phyloP scores from a whole-genome alignment of 352 stramenopile genomes.

The Phytophthora hybrid region DNA sequence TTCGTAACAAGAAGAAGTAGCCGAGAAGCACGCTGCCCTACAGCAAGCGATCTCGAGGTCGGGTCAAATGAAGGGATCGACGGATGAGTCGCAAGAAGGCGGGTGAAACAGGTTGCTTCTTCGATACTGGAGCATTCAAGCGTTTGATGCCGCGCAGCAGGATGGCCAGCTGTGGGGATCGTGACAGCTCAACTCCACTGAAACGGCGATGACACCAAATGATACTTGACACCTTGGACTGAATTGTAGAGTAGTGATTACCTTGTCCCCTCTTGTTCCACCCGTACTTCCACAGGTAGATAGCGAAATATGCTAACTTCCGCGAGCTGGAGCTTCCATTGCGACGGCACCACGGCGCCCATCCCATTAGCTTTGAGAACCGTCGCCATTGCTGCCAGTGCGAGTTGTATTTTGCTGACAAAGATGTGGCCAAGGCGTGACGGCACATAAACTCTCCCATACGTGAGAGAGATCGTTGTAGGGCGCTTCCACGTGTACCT shows the following conservation, averaged over 20 bases:
- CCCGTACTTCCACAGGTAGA: constrained; percentile 32
- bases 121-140: constrained; percentile 2
- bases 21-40: constrained; percentile 28
- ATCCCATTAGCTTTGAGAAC: constrained; percentile 28
- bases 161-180: constrained; percentile 2
- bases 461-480: constrained; percentile 31
- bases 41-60: constrained; percentile 22
- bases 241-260: constrained; percentile 32
- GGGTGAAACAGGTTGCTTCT: constrained; percentile 32
- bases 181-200: not conserved
- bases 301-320: constrained; percentile 16
- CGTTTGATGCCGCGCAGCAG: constrained; percentile 30
- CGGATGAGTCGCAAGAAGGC: constrained; percentile 11
- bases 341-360: constrained; percentile 17
- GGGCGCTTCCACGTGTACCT: constrained; percentile 12
- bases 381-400: constrained; percentile 27
- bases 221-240: constrained; percentile 23
- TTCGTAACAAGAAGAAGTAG: constrained; percentile 34
- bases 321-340: not conserved
- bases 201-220: constrained; percentile 29
- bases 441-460: constrained; percentile 18
- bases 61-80: not conserved
- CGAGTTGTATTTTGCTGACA: constrained; percentile 7
- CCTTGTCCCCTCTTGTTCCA: constrained; percentile 8
- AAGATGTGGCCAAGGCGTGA: constrained; percentile 22